These are phyloP conservation scores for Darksidea phi DNA, from an alignment of 495 filamentous ascomycete genomes.

Conservation along the genomic window DNA sequence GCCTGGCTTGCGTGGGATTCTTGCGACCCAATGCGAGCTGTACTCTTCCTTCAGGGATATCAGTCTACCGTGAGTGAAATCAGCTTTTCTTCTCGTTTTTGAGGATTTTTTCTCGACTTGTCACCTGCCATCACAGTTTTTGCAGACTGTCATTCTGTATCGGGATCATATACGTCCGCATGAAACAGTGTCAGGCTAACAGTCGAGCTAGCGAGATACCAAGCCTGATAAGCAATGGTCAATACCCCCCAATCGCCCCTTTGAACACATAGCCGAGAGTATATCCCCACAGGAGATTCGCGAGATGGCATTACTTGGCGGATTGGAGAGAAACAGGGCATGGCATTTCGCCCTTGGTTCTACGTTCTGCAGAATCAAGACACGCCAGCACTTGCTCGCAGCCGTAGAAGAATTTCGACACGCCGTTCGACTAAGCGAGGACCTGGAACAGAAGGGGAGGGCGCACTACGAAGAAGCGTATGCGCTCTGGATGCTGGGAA, in stretches of 20 bases:
- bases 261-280: not conserved
- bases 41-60: not conserved
- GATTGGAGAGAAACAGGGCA: not conserved
- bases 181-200: not conserved
- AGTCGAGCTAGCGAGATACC: not conserved
- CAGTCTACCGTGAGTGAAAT: not conserved
- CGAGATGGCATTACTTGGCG: not conserved
- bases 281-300: not conserved
- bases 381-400: not conserved
- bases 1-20: not conserved
- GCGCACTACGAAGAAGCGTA: not conserved
- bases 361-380: not conserved
- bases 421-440: not conserved
- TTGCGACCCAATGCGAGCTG: not conserved
- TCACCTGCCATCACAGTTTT: no score
- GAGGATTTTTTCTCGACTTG: no score
- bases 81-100: no score
- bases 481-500: not conserved
- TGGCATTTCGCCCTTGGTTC: not conserved
- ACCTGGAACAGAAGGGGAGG: not conserved
- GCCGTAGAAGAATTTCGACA: not conserved
- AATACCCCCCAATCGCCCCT: not conserved
- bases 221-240: not conserved
- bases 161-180: not conserved
- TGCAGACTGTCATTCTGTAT: not conserved